phyloP scores from a whole-genome alignment of 73 alveolate genomes.

The Tetrahymena malaccensis region DNA sequence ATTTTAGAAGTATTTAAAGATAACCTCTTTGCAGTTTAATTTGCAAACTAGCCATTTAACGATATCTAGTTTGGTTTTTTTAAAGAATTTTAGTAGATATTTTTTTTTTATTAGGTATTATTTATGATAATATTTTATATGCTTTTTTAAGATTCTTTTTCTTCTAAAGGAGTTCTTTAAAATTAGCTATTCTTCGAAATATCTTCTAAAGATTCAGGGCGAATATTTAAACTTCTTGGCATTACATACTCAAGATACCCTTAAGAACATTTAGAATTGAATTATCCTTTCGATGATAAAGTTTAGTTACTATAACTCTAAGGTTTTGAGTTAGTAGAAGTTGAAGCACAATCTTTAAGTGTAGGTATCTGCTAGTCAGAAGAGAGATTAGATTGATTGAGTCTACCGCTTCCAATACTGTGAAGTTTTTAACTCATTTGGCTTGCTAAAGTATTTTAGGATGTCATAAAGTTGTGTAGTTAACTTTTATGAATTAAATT shows the following conservation, averaged over 20 bases:
- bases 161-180: background rate
- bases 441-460: background rate
- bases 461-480: background rate
- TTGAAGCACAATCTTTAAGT: background rate
- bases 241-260: background rate
- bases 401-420: background rate
- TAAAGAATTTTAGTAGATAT: background rate
- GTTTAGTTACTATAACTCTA: background rate
- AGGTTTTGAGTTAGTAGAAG: background rate
- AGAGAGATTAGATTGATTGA: background rate
- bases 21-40: background rate
- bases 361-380: background rate
- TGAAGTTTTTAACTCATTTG: background rate
- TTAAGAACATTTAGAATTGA: background rate
- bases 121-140: background rate
- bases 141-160: background rate
- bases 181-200: background rate
- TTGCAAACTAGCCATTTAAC: background rate
- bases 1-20: background rate
- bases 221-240: background rate
- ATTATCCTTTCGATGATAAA: background rate
- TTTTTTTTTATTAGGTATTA: background rate
- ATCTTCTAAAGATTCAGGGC: background rate
- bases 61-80: background rate
- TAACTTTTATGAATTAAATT: background rate